phyloP scores from a whole-genome alignment of 169 alveolate species.

The Plasmodium billcollinsi region DNA sequence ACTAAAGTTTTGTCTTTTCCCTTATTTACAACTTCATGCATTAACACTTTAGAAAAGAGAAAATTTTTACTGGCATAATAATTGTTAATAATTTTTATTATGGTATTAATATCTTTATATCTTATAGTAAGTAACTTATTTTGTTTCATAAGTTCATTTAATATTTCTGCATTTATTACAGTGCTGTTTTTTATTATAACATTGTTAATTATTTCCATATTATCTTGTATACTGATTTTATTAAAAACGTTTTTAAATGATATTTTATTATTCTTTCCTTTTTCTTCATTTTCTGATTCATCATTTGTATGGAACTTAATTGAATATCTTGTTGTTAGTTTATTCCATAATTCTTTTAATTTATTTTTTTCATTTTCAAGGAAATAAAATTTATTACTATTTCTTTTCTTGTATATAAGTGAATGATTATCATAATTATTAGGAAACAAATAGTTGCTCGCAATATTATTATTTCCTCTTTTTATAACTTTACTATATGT shows the following conservation, averaged over 20 bases:
- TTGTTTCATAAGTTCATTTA: constrained; percentile 11
- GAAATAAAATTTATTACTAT: constrained; percentile 5
- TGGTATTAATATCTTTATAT: constrained; percentile 47
- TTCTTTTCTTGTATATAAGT: constrained; percentile 10
- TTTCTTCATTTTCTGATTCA: not conserved
- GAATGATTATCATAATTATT: not conserved
- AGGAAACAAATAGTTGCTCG: not conserved
- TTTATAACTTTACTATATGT: not conserved
- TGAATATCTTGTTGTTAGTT: not conserved
- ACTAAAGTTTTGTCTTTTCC: constrained; percentile 9
- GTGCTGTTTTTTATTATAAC: constrained; percentile 53
- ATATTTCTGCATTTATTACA: constrained; percentile 11
- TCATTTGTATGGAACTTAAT: not conserved
- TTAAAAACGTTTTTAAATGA: constrained; percentile 18
- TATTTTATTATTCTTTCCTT: not conserved
- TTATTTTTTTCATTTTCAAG: constrained; percentile 49
- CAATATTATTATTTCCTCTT: not conserved
- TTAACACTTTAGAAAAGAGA: constrained; percentile 44
- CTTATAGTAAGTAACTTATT: constrained; percentile 22
- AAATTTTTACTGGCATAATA: constrained; percentile 12
- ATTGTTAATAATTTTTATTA: constrained; percentile 50
- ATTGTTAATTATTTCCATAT: constrained; percentile 35
- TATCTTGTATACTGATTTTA: not conserved
- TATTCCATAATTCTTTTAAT: constrained; percentile 56
- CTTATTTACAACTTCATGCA: constrained; percentile 30